phyloP scores from a whole-genome alignment of 345 rosid species.

The Gossypium sturtianum region DNA sequence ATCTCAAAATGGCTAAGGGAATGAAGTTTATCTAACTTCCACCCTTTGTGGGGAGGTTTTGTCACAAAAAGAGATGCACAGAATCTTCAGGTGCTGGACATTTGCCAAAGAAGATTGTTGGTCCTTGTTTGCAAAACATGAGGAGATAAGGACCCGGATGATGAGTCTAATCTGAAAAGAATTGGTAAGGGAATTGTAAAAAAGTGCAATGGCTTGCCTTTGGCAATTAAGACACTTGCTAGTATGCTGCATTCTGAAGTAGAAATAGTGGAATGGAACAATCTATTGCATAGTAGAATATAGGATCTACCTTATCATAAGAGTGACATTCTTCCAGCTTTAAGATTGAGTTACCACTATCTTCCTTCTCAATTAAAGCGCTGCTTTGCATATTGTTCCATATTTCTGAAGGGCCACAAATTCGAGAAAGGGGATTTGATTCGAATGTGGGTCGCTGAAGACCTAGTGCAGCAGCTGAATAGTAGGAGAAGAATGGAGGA shows the following conservation, averaged over 20 bases:
- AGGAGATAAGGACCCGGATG: background rate
- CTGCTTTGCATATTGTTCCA: slow-evolving; percentile 26
- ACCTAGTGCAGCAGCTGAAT: background rate
- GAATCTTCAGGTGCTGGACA: background rate
- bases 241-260: background rate
- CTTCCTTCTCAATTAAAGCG: slow-evolving; percentile 25
- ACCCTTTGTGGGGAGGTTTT: background rate
- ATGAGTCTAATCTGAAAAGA: background rate
- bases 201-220: background rate
- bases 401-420: slow-evolving; percentile 24
- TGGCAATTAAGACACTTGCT: background rate
- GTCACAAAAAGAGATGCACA: slow-evolving; percentile 13
- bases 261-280: background rate
- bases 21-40: slow-evolving; percentile 8
- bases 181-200: background rate
- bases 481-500: background rate
- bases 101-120: slow-evolving; percentile 21
- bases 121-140: slow-evolving; percentile 26
- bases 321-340: background rate
- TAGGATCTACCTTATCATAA: background rate
- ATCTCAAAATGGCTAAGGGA: slow-evolving; percentile 8
- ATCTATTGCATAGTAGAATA: background rate
- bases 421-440: background rate
- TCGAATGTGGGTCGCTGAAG: background rate
- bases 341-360: slow-evolving; percentile 24